Evolutionary conservation across 2,329 filamentous ascomycete genomes (phyloP).

Genomic region (Cercospora janseana): DNA sequence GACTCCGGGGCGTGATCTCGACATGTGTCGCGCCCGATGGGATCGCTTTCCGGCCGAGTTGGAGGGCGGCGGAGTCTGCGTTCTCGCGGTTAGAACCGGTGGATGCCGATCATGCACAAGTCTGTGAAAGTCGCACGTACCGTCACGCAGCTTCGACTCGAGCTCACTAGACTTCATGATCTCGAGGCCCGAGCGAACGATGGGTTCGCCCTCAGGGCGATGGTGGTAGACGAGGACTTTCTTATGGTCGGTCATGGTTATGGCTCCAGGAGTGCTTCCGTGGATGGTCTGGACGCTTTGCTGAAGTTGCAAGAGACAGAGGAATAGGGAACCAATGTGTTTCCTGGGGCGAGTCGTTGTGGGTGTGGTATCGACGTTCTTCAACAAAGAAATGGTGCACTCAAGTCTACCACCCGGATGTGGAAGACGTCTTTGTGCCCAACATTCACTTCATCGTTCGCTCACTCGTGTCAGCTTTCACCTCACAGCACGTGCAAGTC

Average conservation of each 20-base stretch:
- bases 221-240: conserved; percentile 32
- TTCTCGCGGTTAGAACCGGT: not conserved
- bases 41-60: not conserved
- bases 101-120: too few relatives aligned
- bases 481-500: too few relatives aligned
- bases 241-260: conserved; percentile 10
- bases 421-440: too few relatives aligned
- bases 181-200: not conserved
- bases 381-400: too few relatives aligned
- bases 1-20: conserved; percentile 1
- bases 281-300: too few relatives aligned
- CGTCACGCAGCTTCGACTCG: conserved; percentile 15
- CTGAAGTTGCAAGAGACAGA: not conserved
- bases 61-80: not conserved
- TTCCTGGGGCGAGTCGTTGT: too few relatives aligned
- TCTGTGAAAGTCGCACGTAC: not conserved
- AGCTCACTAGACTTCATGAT: conserved; percentile 12
- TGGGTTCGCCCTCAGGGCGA: conserved; percentile 11
- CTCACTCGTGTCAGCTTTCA: too few relatives aligned
- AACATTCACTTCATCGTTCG: too few relatives aligned
- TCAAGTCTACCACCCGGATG: too few relatives aligned
- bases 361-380: too few relatives aligned
- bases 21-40: conserved; percentile 3
- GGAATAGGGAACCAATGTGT: too few relatives aligned
- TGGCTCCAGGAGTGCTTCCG: not conserved